Evolutionary conservation across 2,329 filamentous ascomycete genomes (phyloP), one percentile per base, ranked within the genome.

Genomic region (Calycina marina): DNA sequence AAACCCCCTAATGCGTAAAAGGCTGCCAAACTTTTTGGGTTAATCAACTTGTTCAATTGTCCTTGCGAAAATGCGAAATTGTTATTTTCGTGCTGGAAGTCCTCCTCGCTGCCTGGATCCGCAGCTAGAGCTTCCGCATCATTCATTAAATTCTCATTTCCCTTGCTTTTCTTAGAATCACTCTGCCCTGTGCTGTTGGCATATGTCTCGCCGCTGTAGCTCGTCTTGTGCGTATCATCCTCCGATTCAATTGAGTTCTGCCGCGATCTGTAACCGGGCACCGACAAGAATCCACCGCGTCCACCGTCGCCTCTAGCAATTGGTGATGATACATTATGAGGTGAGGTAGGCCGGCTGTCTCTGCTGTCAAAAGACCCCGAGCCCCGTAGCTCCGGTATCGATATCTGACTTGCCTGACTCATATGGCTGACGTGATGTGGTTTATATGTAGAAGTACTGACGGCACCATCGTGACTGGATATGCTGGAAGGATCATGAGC

Each of bases 1-100:
- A 88, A 52, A 30, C 82, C 82, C 34, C 82, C 82, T 2, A 90
- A 55, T 4, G 78, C 78, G 44, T 78, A 72, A 40, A 86, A 84
- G 4, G 80, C 81, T 15, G 69, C 62, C 38, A 81, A 60, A 45
- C 67, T 85, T 56, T 90, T 90, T 1, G 82, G 81, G 41, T 86
- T 86, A 31, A 85, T 62, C 5, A 90, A 58, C 56, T 88, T 88
- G 40, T 71, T 73, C 45, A 83, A 57, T 44, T 81, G 78, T 14
- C 80, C 81, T 8, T 76, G 76, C 0, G 73, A 69, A 46, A 76
- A 84, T 6, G 77, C 79, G 45, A 85, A 84, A 27, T 65, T 71
- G 52, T 80, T 83, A 45, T 77, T 61, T 28, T 72, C 62, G 11
- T 76, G 67, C 26, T 69, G 48, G 45, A 82, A 88, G 40, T 81